Conservation (phyloP, 2,329 filamentous ascomycete genomes). For the Verticillium isaacii region DNA sequence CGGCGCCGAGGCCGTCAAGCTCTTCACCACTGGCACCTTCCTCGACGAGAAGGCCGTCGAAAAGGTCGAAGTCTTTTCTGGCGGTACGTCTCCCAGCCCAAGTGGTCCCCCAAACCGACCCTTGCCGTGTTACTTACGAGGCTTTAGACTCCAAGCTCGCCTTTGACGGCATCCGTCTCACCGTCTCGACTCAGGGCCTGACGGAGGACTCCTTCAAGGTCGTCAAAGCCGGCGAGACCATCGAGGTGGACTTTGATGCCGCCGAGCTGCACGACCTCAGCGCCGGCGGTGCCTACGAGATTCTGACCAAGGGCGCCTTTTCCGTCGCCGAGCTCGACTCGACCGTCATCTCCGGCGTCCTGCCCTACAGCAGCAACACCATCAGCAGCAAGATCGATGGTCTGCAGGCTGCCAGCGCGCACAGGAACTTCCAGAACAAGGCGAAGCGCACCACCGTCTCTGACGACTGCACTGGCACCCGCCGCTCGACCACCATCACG, state of each 20-base stretch:
- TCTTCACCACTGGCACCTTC: conserved; percentile 44
- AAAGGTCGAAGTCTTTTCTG: conserved; percentile 40
- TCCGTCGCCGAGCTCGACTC: conserved; percentile 43
- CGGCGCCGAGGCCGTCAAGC: conserved; percentile 34
- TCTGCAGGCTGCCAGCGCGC: conserved; percentile 40
- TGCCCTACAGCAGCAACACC: conserved; percentile 52
- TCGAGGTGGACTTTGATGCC: conserved; percentile 44
- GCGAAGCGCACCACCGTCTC: conserved; percentile 43
- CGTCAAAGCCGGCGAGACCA: conserved; percentile 36
- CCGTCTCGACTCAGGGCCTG: conserved; percentile 34
- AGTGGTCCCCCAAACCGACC: not conserved
- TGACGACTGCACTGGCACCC: conserved; percentile 43
- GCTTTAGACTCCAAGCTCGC: conserved; percentile 3
- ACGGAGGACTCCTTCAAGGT: conserved; percentile 38
- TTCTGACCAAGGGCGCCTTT: conserved; percentile 48
- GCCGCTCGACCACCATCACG: conserved; percentile 29
- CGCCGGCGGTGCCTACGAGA: conserved; percentile 42
- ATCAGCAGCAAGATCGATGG: conserved; percentile 52
- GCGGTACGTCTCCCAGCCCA: conserved; percentile 22
- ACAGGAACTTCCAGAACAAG: conserved; percentile 33
- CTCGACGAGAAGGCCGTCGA: conserved; percentile 42
- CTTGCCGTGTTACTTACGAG: no score
- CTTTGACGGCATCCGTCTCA: conserved; percentile 47
- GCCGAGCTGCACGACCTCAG: conserved; percentile 44
- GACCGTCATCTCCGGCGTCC: conserved; percentile 42